Evolutionary conservation across 495 filamentous ascomycete species (phyloP).

Genomic region (Annulohypoxylon maeteangense): DNA sequence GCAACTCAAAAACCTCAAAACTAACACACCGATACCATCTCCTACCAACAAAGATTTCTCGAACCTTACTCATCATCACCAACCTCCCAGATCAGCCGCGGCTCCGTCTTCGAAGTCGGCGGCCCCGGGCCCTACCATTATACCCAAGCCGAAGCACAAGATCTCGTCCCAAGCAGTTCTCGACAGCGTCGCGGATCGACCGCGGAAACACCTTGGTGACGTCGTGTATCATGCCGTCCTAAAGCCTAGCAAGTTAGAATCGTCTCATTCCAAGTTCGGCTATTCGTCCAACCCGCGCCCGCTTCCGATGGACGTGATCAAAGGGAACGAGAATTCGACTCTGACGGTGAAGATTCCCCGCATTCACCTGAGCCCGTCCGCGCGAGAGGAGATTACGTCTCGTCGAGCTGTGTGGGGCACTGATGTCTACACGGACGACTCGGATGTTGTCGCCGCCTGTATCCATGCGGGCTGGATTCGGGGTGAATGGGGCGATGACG

Average conservation of each 20-base stretch:
- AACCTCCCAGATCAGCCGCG: conserved; percentile 51
- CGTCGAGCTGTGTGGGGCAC: conserved; percentile 89
- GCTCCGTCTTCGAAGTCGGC: conserved; percentile 48
- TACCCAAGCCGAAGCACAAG: conserved; percentile 68
- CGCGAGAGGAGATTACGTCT: conserved; percentile 82
- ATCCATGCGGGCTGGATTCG: conserved; percentile 94
- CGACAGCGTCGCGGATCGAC: conserved; percentile 72
- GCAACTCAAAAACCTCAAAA: conserved; percentile 56
- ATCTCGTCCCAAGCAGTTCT: conserved; percentile 75
- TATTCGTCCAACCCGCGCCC: conserved; percentile 78
- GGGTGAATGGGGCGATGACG: conserved; percentile 84
- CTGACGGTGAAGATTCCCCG: conserved; percentile 87
- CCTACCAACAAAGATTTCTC: conserved; percentile 63
- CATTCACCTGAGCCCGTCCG: conserved; percentile 71
- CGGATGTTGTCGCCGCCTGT: conserved; percentile 89
- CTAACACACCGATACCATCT: conserved; percentile 65
- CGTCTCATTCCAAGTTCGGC: conserved; percentile 66
- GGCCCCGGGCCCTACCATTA: conserved; percentile 52
- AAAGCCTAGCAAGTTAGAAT: conserved; percentile 63
- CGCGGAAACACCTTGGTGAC: conserved; percentile 82
- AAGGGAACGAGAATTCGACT: conserved; percentile 88
- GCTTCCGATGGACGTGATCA: conserved; percentile 74
- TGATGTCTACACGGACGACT: conserved; percentile 95
- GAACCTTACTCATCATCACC: conserved; percentile 54
- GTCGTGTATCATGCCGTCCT: conserved; percentile 62